Evolutionary conservation across 306 rosid species (phyloP), one percentile per base, ranked within the genome.

Genomic region (Amphicarpaea edgeworthii): DNA sequence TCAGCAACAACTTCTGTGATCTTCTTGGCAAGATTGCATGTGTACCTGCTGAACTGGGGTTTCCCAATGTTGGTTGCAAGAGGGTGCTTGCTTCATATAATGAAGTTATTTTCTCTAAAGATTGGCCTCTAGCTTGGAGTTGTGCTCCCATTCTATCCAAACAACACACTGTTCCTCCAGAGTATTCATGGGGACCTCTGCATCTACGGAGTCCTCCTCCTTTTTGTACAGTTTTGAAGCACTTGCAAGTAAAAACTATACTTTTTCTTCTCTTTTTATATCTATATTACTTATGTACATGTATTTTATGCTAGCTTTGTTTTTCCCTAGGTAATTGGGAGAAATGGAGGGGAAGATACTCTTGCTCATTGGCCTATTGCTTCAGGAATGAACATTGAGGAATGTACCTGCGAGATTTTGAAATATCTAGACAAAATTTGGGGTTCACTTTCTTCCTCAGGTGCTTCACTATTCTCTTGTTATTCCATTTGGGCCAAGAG

Each of bases 51-150:
- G 98, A 94, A 42, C 75, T 90, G 79, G 97, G 97, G 76, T 90
- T 91, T 85, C 98, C 97, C 66, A 82, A 81, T 87, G 86, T 84
- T 21, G 87, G 96, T 75, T 86, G 95, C 85, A 92, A 86, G 89
- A 92, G 96, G 86, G 93, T 92, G 58, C 91, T 94, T 82, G 72
- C 92, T 87, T 87, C 98, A 14, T 94, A 94, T 79, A 83, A 77
- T 68, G 95, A 90, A 82, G 96, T 93, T 64, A 92, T 94, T 79
- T 72, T 92, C 77, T 85, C 84, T 42, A 94, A 87, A 84, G 98
- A 94, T 80, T 92, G 98, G 98, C 93, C 95, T 64, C 83, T 94
- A 71, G 98, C 91, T 73, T 94, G 98, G 98, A 94, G 96, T 82
- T 88, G 88, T 85, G 86, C 91, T 85, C 96, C 98, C 72, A 94